Evolutionary conservation across 106 monocot species (phyloP).

Genomic region (Dendrobium huoshanense): DNA sequence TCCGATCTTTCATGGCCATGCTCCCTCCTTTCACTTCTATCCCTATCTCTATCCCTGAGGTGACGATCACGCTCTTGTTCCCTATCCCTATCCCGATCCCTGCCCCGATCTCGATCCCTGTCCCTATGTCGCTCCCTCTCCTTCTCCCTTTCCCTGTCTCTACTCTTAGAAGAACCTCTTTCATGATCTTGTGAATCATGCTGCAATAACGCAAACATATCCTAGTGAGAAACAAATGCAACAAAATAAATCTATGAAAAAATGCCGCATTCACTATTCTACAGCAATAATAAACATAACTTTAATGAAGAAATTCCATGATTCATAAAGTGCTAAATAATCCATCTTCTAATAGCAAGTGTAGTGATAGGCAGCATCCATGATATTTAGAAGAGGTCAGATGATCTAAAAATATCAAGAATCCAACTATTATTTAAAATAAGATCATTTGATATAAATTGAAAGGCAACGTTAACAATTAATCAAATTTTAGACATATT

Average conservation of each 20-base stretch:
- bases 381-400: no score
- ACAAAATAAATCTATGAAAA: not conserved
- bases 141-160: slow-evolving; percentile 17
- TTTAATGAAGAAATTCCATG: not conserved
- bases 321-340: no score
- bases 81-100: slow-evolving; percentile 4
- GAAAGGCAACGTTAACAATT: no score
- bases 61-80: slow-evolving; percentile 10
- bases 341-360: no score
- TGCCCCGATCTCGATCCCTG: slow-evolving; percentile 3
- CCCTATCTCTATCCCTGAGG: slow-evolving; percentile 10
- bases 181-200: slow-evolving; percentile 9
- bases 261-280: not conserved
- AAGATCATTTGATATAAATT: no score
- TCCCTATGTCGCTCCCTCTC: slow-evolving; percentile 7
- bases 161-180: slow-evolving; percentile 15
- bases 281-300: not conserved
- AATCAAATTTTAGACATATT: no score
- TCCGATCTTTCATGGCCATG: not conserved
- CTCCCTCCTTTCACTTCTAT: slow-evolving; percentile 18
- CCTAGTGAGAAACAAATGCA: not conserved
- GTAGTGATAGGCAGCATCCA: no score
- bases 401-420: no score
- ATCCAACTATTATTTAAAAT: no score
- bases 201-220: slow-evolving; percentile 6